Base-by-base conservation (phyloP, 176 grass and related monocot species). In the Calamus simplicifolius region DNA sequence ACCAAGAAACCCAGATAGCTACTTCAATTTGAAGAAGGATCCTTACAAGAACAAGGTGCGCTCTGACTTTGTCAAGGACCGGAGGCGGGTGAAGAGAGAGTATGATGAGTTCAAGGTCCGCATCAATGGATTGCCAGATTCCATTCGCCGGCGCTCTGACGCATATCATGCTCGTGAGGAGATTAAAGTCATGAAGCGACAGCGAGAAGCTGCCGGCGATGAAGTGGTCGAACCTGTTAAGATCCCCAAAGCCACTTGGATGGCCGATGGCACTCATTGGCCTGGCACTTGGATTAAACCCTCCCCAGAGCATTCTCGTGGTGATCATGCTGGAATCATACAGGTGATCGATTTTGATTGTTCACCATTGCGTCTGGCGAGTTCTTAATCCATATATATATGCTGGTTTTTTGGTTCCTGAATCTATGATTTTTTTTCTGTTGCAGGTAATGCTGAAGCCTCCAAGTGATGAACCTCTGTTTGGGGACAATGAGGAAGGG, bases 271-370 rank as follows among this genome's bases (percentile, higher is more conserved):
- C 5, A 56, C 66, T 0, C 77, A 96, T 58, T 96, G 92, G 87
- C 51, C 63, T 10, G 92, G 92, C 13, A 96, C 87, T 1, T 96
- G 92, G 92, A 65, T 88, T 16, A 85, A 83, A 5, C 75, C 80
- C 1, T 74, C 76, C 0, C 67, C 80, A 29, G 83, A 88, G 72
- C 92, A 97, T 79, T 75, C 79, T 59, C 85, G 78, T 58, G 92
- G 92, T 0, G 92, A 97, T 75, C 92, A 97, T 80, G 87, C 87
- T 18, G 92, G 84, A 50, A 91, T 97, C 49, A 80, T 97, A 15
- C 69, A 75, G 78, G 92, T 97, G 2, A 49, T 27, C 73, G 10
- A 29, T 0, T 18, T 27, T 76, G 10, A 29, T 0, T 18, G 23
- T 57, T 30, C 2, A 43, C 35, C 21, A 23, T 43, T 43, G 35